Evolutionary conservation across 2,329 filamentous ascomycete species (phyloP), one percentile per base, ranked within the genome.

Genomic region (Nannizziopsis arthrosporioides): DNA sequence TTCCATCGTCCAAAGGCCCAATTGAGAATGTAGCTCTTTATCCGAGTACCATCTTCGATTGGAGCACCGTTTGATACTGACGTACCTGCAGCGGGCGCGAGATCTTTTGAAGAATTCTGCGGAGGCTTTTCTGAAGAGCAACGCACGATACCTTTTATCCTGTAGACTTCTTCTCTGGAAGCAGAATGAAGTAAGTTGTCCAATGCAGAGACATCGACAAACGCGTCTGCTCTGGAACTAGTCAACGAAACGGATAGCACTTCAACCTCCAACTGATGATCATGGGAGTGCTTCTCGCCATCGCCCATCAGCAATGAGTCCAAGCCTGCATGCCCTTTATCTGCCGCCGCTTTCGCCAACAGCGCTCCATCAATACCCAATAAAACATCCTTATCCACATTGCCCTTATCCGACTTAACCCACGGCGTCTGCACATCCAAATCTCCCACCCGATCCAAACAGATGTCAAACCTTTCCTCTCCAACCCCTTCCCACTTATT

Each of bases 1-100:
- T 81, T 94, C 90, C 92, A 98, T 27, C 92, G 77, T 0, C 88
- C 88, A 68, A 98, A 98, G 0, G 92, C 92, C 92, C 92, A 98
- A 64, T 98, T 98, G 51, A 98, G 75, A 39, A 98, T 94, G 62
- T 92, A 95, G 48, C 85, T 74, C 12, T 66, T 64, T 15, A 46
- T 50, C 32, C n/a, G 19, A 18, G n/a, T 32, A 7, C 34, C 5
- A 49, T 52, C 17, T 54, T 38, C 2, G 6, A 10, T 2, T 32
- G 40, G n/a, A 47, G 11, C 45, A 5, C 19, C 12, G 39, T 39
- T 45, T n/a, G 43, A 27, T 15, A 53, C 42, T 14, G 49, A 22
- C 14, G 45, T 9, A 37, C 38, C 39, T 41, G 54, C 68, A 9
- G 78, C 52, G 7, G 60, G 55, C 11, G 61, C 55, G 5, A 64